phyloP scores from a whole-genome alignment of 2,329 filamentous ascomycete genomes.

The Rutstroemia sp. region DNA sequence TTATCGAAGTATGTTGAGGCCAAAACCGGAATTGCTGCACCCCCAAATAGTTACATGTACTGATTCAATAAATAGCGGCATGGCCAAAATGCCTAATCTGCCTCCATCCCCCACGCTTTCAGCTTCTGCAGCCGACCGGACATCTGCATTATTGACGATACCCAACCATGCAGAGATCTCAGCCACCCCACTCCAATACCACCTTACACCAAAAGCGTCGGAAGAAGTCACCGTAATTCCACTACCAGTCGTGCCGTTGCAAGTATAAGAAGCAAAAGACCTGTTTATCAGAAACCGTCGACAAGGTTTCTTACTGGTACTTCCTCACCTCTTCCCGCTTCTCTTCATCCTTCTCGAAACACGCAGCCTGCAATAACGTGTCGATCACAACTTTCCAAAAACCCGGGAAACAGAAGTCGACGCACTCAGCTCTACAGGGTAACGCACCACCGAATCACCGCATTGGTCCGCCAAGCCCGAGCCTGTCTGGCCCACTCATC shows the following conservation, averaged over 20 bases:
- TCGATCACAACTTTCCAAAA: background rate
- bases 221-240: background rate
- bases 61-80: conserved; percentile 7
- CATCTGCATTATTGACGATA: background rate
- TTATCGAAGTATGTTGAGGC: conserved; percentile 7
- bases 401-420: background rate
- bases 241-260: background rate
- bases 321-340: background rate
- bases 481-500: background rate
- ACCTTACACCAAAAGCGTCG: background rate
- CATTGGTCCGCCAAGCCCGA: background rate
- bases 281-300: background rate
- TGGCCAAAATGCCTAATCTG: background rate
- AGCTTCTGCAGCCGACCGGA: background rate
- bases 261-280: conserved; percentile 1
- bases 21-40: background rate
- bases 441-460: background rate
- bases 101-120: conserved; percentile 6
- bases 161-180: conserved; percentile 3
- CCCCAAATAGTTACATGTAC: background rate
- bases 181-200: conserved; percentile 1
- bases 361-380: no score
- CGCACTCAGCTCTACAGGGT: background rate
- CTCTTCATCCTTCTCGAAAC: no score
- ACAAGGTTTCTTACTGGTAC: background rate